phyloP scores from a whole-genome alignment of 257 asterid genomes.

The Solanum chilense region DNA sequence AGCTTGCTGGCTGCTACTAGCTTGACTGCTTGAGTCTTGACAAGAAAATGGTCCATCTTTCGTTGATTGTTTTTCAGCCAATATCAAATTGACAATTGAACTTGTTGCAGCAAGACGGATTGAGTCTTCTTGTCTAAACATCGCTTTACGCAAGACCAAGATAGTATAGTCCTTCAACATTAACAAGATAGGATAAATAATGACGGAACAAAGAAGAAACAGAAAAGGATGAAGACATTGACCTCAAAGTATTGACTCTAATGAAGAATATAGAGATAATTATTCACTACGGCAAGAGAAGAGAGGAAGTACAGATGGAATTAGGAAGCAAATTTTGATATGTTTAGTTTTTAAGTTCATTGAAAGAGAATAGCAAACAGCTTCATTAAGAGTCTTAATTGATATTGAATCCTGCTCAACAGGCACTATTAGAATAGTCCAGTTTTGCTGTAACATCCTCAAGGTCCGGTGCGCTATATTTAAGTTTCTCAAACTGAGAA shows the following conservation, averaged over 20 bases:
- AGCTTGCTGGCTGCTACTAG: constrained; percentile 83
- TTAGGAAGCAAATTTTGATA: background rate
- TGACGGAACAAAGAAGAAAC: background rate
- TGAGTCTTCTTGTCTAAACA: constrained; percentile 74
- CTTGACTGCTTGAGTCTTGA: constrained; percentile 91
- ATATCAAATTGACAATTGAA: constrained; percentile 59
- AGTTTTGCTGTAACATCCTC: background rate
- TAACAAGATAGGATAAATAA: background rate
- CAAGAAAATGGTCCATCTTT: constrained; percentile 46
- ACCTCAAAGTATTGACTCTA: background rate
- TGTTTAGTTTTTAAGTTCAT: background rate
- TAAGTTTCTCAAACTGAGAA: background rate
- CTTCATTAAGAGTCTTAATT: background rate
- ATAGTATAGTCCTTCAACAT: constrained; percentile 55
- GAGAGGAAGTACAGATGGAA: background rate
- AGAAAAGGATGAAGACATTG: background rate
- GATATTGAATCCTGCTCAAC: background rate
- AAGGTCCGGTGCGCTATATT: background rate
- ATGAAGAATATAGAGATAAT: background rate
- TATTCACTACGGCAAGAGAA: background rate
- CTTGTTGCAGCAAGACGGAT: constrained; percentile 64
- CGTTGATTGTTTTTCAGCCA: constrained; percentile 51
- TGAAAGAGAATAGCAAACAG: background rate
- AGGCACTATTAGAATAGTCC: background rate
- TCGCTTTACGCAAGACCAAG: constrained; percentile 74